A percentile compares a stretch with the other conserved stretches of the same genome.
Evolutionary conservation across 2,329 filamentous ascomycete genomes (phyloP).

Genomic region (Fusarium torreyae): DNA sequence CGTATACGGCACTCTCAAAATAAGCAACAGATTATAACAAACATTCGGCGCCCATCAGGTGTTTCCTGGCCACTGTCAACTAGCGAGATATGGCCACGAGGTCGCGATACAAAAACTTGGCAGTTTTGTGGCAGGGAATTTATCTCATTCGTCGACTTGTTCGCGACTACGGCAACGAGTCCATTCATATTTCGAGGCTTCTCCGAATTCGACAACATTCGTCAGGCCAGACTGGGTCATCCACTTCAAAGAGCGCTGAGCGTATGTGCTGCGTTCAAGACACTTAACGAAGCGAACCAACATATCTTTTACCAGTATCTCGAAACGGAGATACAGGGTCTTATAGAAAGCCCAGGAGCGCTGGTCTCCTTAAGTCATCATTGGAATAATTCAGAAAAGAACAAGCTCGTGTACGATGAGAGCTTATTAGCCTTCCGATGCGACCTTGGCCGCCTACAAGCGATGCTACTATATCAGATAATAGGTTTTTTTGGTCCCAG

Average conservation of each 20-base stretch:
- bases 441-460: constrained; percentile 17
- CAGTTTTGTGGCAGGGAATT: constrained; percentile 23
- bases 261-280: constrained; percentile 16
- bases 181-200: constrained; percentile 8
- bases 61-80: background rate
- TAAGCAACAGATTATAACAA: background rate
- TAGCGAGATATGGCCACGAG: constrained; percentile 21
- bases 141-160: constrained; percentile 11
- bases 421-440: constrained; percentile 2
- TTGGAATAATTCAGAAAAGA: too few relatives aligned
- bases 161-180: constrained; percentile 14
- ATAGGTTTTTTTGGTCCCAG: constrained; percentile 16
- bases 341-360: background rate
- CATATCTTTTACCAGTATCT: constrained; percentile 15
- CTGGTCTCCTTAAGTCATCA: too few relatives aligned
- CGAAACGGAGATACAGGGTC: constrained; percentile 6
- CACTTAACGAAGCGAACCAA: background rate
- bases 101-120: constrained; percentile 18
- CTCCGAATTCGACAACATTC: background rate
- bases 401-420: background rate
- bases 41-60: background rate
- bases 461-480: constrained; percentile 30
- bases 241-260: constrained; percentile 15
- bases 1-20: background rate
- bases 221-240: background rate